Percentiles rank a stretch among this genome's conserved stretches.
phyloP scores from a whole-genome alignment of 495 filamentous ascomycete genomes.

The Eremomyces bilateralis region DNA sequence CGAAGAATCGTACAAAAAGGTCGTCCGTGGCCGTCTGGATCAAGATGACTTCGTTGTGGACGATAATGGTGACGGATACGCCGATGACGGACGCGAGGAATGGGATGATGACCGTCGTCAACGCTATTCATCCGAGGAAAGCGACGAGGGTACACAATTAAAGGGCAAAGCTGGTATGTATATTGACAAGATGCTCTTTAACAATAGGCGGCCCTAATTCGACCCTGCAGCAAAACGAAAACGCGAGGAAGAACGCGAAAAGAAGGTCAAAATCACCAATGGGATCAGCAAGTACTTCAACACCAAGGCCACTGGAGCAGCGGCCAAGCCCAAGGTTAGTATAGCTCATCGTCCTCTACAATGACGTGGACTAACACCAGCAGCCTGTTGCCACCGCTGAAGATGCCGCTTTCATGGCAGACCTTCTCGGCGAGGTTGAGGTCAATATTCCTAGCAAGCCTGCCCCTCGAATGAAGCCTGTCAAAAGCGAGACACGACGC shows the following conservation, averaged over 20 bases:
- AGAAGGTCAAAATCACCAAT: conserved; percentile 67
- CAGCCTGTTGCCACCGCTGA: conserved; percentile 44
- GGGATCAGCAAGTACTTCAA: conserved; percentile 89
- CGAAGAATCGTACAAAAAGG: conserved; percentile 90
- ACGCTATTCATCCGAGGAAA: conserved; percentile 45
- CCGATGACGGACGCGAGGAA: conserved; percentile 90
- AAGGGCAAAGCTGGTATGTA: conserved; percentile 39
- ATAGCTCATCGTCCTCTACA: too few relatives aligned
- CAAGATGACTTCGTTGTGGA: conserved; percentile 88
- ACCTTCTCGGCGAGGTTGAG: conserved; percentile 76
- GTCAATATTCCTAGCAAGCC: conserved; percentile 44
- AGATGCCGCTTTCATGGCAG: conserved; percentile 66
- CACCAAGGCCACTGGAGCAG: conserved; percentile 39
- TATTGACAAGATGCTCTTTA: neutral
- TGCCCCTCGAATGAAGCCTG: conserved; percentile 33
- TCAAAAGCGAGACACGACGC: conserved; percentile 50
- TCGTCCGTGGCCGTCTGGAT: conserved; percentile 72
- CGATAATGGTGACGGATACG: conserved; percentile 37
- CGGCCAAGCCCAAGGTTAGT: conserved; percentile 60
- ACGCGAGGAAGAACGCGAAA: conserved; percentile 70
- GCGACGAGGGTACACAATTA: conserved; percentile 45
- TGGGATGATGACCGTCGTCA: conserved; percentile 55
- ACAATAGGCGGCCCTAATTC: neutral
- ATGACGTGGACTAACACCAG: too few relatives aligned
- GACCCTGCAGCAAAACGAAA: conserved; percentile 45